Conservation (phyloP, 441 rosid species). For the Breynia disticha region DNA sequence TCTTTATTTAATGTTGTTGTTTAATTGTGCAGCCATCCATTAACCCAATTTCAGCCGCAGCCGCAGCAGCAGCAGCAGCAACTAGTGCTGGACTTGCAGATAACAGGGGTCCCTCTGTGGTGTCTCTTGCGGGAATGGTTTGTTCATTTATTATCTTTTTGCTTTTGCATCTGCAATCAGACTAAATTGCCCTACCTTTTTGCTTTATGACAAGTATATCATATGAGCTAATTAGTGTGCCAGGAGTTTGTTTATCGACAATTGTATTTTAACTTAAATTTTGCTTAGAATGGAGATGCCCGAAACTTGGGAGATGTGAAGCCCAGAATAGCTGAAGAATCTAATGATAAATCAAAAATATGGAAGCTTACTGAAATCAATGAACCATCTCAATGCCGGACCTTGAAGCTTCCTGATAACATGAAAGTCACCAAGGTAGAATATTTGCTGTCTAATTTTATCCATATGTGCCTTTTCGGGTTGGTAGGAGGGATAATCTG, state of each 20-base stretch:
- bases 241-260: too few relatives aligned
- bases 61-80: too few relatives aligned
- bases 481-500: too few relatives aligned
- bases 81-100: slow-evolving; percentile 65
- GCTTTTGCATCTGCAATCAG: neutral
- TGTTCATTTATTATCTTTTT: slow-evolving; percentile 14
- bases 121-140: slow-evolving; percentile 75
- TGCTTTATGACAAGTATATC: too few relatives aligned
- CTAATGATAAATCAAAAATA: slow-evolving; percentile 76
- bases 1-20: slow-evolving; percentile 9
- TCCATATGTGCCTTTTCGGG: too few relatives aligned
- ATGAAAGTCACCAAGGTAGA: slow-evolving; percentile 55
- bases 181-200: neutral
- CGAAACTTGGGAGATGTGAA: slow-evolving; percentile 78
- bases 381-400: slow-evolving; percentile 82
- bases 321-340: slow-evolving; percentile 82
- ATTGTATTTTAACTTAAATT: too few relatives aligned
- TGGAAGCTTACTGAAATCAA: slow-evolving; percentile 95
- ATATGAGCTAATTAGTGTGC: too few relatives aligned
- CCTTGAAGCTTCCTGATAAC: slow-evolving; percentile 87
- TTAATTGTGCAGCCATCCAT: slow-evolving; percentile 61
- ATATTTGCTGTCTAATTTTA: slow-evolving; percentile 40
- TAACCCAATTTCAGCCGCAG: slow-evolving; percentile 51
- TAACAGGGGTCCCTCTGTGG: slow-evolving; percentile 49
- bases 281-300: slow-evolving; percentile 92